These are phyloP conservation scores for Chionographis japonica DNA, from an alignment of 106 monocot species.

Conservation along the genomic window DNA sequence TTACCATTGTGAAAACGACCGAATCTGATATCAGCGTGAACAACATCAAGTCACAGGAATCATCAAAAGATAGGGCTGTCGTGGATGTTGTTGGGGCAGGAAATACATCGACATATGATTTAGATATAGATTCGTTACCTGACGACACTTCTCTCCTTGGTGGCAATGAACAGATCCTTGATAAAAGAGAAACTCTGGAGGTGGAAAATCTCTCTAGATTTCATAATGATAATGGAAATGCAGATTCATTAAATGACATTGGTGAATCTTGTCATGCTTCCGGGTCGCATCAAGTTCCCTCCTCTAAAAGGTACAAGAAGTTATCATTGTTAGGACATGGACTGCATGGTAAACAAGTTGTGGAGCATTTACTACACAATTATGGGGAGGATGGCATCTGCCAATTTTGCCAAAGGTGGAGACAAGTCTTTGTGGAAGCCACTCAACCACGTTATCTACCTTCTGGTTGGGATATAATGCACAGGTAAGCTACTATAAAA, in stretches of 20 bases:
- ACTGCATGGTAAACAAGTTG: slow-evolving; percentile 90
- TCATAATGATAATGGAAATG: slow-evolving; percentile 12
- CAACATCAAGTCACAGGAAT: slow-evolving; percentile 6
- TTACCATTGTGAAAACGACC: slow-evolving; percentile 4
- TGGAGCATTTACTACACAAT: slow-evolving; percentile 54
- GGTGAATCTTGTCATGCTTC: neutral
- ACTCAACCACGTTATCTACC: slow-evolving; percentile 81
- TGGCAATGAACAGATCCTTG: slow-evolving; percentile 1
- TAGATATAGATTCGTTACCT: neutral
- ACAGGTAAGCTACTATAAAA: slow-evolving; percentile 53
- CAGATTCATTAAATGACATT: slow-evolving; percentile 8
- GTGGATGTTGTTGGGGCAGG: slow-evolving; percentile 1
- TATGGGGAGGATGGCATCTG: slow-evolving; percentile 72
- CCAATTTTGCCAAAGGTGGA: slow-evolving; percentile 90
- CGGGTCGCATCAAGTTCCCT: slow-evolving; percentile 11
- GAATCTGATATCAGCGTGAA: slow-evolving; percentile 10
- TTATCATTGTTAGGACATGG: slow-evolving; percentile 86
- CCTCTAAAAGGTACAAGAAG: slow-evolving; percentile 42
- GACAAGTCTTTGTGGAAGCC: slow-evolving; percentile 86
- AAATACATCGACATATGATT: slow-evolving; percentile 8
- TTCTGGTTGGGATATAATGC: slow-evolving; percentile 86
- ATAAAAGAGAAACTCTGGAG: slow-evolving; percentile 7
- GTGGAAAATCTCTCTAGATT: slow-evolving; percentile 6
- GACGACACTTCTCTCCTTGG: slow-evolving; percentile 11
- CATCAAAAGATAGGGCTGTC: slow-evolving; percentile 10